Conservation (phyloP, 2,329 filamentous ascomycete species). For the Botryotinia narcissicola region DNA sequence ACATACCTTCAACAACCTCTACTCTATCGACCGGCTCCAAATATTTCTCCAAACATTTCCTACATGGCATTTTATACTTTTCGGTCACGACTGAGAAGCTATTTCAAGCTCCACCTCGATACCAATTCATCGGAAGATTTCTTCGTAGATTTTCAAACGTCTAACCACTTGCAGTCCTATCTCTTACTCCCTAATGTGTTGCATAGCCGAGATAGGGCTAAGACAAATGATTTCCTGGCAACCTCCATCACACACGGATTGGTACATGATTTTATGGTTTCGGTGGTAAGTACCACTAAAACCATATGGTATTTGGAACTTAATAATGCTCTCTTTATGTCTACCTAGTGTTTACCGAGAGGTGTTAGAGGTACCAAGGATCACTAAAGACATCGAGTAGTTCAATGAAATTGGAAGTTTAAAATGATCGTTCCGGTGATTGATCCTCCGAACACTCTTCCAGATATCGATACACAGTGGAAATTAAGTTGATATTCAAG, state of each 20-base stretch:
- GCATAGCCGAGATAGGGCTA: not conserved
- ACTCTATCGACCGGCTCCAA: not conserved
- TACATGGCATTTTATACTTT: not conserved
- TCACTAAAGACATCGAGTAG: not conserved
- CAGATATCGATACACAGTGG: not conserved
- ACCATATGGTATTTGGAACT: not conserved
- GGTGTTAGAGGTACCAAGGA: not conserved
- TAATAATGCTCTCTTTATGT: not conserved
- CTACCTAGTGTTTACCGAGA: not conserved
- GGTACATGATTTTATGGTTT: not conserved
- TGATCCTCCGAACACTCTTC: not conserved
- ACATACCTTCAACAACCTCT: not conserved
- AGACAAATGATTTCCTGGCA: not conserved
- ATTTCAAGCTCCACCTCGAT: not conserved
- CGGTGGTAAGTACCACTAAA: constrained; percentile 3
- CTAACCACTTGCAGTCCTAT: not conserved
- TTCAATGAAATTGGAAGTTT: not conserved
- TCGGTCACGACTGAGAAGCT: not conserved
- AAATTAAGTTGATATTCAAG: not conserved
- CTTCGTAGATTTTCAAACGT: not conserved
- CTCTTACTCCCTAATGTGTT: not conserved
- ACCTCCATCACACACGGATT: not conserved
- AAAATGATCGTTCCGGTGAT: not conserved
- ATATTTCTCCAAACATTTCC: not conserved
- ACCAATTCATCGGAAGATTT: constrained; percentile 9